Base-by-base conservation (phyloP, 1,284 basidiomycete species). In the Cryptococcus sp. region DNA sequence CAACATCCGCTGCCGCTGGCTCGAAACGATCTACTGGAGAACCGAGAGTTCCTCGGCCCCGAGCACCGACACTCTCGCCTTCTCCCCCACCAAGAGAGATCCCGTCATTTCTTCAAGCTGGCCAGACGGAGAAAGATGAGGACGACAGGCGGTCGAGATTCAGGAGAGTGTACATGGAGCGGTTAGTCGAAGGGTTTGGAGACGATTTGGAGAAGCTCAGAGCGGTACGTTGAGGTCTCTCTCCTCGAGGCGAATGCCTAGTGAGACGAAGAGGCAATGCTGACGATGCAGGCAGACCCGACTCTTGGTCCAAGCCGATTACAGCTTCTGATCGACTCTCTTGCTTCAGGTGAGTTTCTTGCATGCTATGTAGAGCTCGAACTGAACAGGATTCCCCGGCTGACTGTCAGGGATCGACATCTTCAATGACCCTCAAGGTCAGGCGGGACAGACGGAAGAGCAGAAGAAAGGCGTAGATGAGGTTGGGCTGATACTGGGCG, bases 111-210 rank as follows among this genome's bases (percentile, higher is more conserved):
- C 38, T 60, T 34, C 40, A 31, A 33, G 45, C 22, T 35, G 43
- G 21, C 18, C 50, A 21, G 10, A 48, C 50, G 14, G 36, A 6
- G 14, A 62, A 57, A 38, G 64, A 66, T 47, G 65, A 67, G 18
- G 14, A 31, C 28, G 59, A 64, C 19, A 54, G 68, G 26, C 50
- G 65, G 34, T 55, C 57, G 21, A 53, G 58, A 42, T 73, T 73
- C 45, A 64, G 62, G 48, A 57, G 61, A 40, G 63, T 73, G 36
- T 73, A 71, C 52, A 72, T 73, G 70, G 70, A 70, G 56, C 68
- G 66, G 40, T 47, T 73, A 22, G 68, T 73, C 9, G 60, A 71
- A 52, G 71, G 65, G 1, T 73, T 73, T 42, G 69, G 71, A 0
- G 60, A 54, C 18, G 71, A 73, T 47, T 39, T 73, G 54, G 71